These are phyloP conservation scores for Filobasidium floriforme DNA, from an alignment of 768 basidiomycete genomes.

Conservation along the genomic window DNA sequence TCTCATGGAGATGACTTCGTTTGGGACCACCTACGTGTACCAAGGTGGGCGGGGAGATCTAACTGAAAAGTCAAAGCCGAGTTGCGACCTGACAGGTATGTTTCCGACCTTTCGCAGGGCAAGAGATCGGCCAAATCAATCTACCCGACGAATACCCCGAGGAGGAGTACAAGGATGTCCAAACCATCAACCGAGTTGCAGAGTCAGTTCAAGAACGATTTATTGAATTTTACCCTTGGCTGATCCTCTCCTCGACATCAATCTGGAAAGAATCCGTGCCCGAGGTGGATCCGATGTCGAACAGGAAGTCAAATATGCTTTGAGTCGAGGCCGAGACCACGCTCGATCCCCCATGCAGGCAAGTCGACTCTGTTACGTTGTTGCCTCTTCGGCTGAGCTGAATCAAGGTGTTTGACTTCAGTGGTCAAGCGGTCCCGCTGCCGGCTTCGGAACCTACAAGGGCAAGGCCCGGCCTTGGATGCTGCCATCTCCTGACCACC, in stretches of 20 bases:
- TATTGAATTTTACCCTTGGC: too few relatives aligned
- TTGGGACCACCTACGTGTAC: constrained; percentile 42
- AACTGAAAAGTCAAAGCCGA: too few relatives aligned
- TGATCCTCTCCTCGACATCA: not conserved
- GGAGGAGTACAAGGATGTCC: constrained; percentile 67
- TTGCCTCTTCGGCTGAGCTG: not conserved
- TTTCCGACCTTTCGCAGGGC: too few relatives aligned
- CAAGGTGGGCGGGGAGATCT: constrained; percentile 51
- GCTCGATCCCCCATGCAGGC: constrained; percentile 60
- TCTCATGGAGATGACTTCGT: constrained; percentile 53
- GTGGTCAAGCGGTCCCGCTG: constrained; percentile 56
- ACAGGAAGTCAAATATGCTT: constrained; percentile 52
- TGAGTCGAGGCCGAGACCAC: constrained; percentile 56
- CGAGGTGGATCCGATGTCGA: constrained; percentile 23
- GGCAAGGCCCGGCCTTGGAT: constrained; percentile 56
- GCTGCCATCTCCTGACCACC: constrained; percentile 63
- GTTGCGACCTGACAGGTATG: too few relatives aligned
- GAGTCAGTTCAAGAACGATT: not conserved
- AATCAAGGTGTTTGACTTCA: constrained; percentile 31
- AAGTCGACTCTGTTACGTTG: not conserved
- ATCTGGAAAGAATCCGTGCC: not conserved
- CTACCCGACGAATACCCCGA: constrained; percentile 53
- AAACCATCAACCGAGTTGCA: constrained; percentile 42
- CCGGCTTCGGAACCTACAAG: constrained; percentile 55
- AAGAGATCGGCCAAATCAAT: constrained; percentile 58